Base-by-base conservation (phyloP, 805 yeast species). In the Ogataea henricii region DNA sequence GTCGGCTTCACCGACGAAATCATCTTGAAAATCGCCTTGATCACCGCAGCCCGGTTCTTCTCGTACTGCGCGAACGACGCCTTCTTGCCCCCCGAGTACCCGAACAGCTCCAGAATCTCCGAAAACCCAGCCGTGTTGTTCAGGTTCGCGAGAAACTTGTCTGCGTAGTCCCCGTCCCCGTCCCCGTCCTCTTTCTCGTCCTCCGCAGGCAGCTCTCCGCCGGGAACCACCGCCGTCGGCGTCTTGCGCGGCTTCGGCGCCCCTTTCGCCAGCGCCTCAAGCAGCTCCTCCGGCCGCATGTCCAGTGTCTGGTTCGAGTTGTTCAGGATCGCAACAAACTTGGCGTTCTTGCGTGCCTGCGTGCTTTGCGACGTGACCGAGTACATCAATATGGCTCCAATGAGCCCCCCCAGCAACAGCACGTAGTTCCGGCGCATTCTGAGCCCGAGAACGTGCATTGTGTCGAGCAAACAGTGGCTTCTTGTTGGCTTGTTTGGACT, bases 1-100 rank as follows among this genome's bases (percentile, higher is more conserved):
- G 30, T 16, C 3, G 61, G 61, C 23, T 48, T 50, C 16, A 53
- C 56, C 1, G 55, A 47, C 1, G 55, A 45, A 20, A 57, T 56
- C 48, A 55, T 43, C 23, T 54, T 48, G 42, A 57, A 57, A 18
- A 57, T 55, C 14, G 61, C 58, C 34, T 52, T 57, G 18, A 57
- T 54, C 14, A 56, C 56, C 3, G 36, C 20, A 9, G 55, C 56
- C 16, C 58, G 45, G 30, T 53, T 47, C 22, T 48, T 45, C 43
- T 51, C 50, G 27, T 27, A 48, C 13, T 50, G 47, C 18, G 43
- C 54, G 13, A 26, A n/a, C 9, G 46, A 18, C 20, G 43, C 44
- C 16, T 30, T 30, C 6, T 16, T 4, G 16, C 32, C 38, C 30
- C 14, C 32, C 30, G 16, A 25, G 32, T 38, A 14, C 6, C 39